Base-by-base conservation (phyloP, 1,139 yeast genomes). In the Yamadazyma songkhlaensis region DNA sequence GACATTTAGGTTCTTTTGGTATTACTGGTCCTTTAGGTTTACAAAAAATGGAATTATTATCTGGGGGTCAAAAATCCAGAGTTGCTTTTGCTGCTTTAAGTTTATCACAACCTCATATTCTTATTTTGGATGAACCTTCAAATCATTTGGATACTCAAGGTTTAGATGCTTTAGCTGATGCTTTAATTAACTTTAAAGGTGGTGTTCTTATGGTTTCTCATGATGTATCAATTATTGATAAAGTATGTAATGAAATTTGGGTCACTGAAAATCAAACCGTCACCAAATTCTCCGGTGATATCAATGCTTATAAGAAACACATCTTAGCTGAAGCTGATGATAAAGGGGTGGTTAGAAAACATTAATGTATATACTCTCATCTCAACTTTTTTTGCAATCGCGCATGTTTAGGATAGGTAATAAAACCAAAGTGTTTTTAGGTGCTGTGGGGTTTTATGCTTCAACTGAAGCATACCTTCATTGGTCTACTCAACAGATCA, bases 81-180 rank as follows among this genome's bases (percentile, higher is more conserved):
- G 98, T 92, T 31, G 97, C 97, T 0, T 92, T 92, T 67, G 97
- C 98, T 9, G 92, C 96, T 14, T 73, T 92, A 48, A 89, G 97
- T 64, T 72, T 92, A 54, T 77, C 78, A 47, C 84, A 84, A 47
- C 98, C 98, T n/a, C 98, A 92, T 59, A 81, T 92, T 33, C 72
- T 92, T 53, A 80, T 92, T 57, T 72, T 92, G 50, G 99, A 92
- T 72, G 99, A 94, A 74, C 99, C 99, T 64, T 88, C 97, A 9
- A 92, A 92, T 68, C 99, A 92, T 64, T 80, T 92, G 77, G 99
- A 92, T 83, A 90, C 96, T 11, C 86, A 95, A 36, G 98, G 97
- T 77, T 72, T 92, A 55, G 98, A 92, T 62, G 97, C 98, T 0
- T 74, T 92, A 47, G 83, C 95, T 6, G 94, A 84, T 29, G 97